Evolutionary conservation across 1,284 basidiomycete genomes (phyloP), one percentile per base, ranked within the genome.

Genomic region (Naganishia cerealis): DNA sequence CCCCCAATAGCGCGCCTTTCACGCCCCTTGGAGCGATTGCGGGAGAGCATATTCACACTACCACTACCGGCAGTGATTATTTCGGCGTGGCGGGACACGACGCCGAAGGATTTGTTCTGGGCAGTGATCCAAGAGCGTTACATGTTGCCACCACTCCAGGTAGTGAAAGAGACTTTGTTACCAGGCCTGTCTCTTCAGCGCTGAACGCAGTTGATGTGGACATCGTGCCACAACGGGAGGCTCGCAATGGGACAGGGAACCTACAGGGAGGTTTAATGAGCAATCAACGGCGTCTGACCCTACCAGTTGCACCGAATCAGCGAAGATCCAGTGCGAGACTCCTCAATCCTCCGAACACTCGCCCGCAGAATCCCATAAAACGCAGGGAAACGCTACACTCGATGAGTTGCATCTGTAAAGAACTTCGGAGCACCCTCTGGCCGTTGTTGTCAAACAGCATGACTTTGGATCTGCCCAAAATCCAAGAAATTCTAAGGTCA

Each of bases 21-120:
- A 56, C 54, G 54, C 54, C 54, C 39, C 54, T 56, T 38, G 54
- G 54, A 56, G 33, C 33, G 36, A 38, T 56, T 21, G 36, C 54
- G 15, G 54, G 39, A 7, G n/a, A 33, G 4, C 29, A 33, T 33
- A 6, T 33, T 33, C 29, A 33, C 29, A 38, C 33, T 12, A 39
- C 12, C 21, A 38, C 54, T 13, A 16, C 21, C 7, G 54, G 33
- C 33, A 33, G 54, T 7, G 54, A 56, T 29, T 56, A 56, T n/a
- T 56, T 56, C 26, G 54, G 54, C 18, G 7, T 29, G 29, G 26
- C 54, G 21, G 54, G 54, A 18, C 18, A 38, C 18, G 33, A 16
- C 13, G 21, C 16, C 5, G 54, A 36, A 13, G 54, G 54, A 16
- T 56, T 56, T 8, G 54, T 56, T 0, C 33, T 38, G 15, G 33